phyloP scores from a whole-genome alignment of 495 filamentous ascomycete genomes.

The Aspergillus panamensis region DNA sequence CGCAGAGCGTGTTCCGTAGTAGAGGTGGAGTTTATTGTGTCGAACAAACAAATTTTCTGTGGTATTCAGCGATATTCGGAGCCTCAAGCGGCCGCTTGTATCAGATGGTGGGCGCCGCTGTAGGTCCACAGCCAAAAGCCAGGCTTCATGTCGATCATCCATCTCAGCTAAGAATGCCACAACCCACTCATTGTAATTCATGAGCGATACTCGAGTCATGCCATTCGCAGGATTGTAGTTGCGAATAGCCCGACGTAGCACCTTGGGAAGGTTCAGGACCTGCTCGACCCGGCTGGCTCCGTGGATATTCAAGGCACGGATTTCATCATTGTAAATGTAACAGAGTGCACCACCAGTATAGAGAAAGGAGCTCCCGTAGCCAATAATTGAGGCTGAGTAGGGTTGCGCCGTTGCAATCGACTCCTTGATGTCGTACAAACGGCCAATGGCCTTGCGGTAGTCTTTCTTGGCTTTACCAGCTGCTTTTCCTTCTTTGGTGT shows the following conservation, averaged over 20 bases:
- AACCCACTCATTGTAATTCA: constrained; percentile 61
- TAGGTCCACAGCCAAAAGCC: constrained; percentile 60
- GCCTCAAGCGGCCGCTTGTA: constrained; percentile 36
- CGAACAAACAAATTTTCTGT: constrained; percentile 62
- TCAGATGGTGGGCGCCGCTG: constrained; percentile 16
- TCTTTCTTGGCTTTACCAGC: constrained; percentile 43
- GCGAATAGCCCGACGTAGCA: constrained; percentile 40
- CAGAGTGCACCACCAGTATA: constrained; percentile 64
- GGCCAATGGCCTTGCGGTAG: constrained; percentile 55
- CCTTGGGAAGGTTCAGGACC: constrained; percentile 52
- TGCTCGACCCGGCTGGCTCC: constrained; percentile 48
- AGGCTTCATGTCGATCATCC: constrained; percentile 34
- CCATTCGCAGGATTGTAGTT: constrained; percentile 23
- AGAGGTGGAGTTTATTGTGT: constrained; percentile 62
- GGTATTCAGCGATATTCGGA: constrained; percentile 40
- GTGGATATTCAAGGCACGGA: constrained; percentile 65
- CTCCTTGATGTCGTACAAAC: constrained; percentile 56
- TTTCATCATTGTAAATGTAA: constrained; percentile 52
- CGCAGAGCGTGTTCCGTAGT: constrained; percentile 61
- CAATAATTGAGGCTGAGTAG: constrained; percentile 57
- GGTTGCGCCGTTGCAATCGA: constrained; percentile 62
- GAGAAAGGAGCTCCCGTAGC: constrained; percentile 57
- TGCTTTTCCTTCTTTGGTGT: constrained; percentile 55
- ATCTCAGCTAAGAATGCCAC: constrained; percentile 51
- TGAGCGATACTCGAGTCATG: constrained; percentile 50